Percentiles rank a stretch among this genome's conserved stretches.
Conservation (phyloP, 2,329 filamentous ascomycete species). For the Pestalotiopsis sp. region DNA sequence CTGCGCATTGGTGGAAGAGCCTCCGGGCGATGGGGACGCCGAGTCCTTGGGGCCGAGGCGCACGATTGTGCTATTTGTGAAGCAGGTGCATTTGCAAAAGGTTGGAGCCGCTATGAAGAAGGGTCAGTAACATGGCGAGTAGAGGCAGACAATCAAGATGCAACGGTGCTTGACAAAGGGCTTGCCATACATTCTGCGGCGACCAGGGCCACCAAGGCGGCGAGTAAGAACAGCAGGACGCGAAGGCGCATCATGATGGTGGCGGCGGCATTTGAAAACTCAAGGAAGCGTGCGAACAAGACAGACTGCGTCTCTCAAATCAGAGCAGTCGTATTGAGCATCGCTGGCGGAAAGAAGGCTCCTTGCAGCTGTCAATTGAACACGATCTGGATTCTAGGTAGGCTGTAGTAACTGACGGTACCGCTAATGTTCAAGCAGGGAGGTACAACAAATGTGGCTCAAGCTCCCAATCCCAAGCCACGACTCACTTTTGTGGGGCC, state of each 20-base stretch:
- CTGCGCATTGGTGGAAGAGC: conserved; percentile 18
- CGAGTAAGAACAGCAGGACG: conserved; percentile 31
- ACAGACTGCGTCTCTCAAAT: not conserved
- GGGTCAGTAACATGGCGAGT: conserved; percentile 23
- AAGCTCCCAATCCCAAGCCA: not conserved
- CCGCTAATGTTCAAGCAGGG: too few species aligned
- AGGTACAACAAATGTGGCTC: not conserved
- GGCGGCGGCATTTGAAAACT: conserved; percentile 11
- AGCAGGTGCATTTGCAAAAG: conserved; percentile 74
- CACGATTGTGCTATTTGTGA: conserved; percentile 71
- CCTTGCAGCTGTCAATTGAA: not conserved
- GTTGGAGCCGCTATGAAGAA: conserved; percentile 55
- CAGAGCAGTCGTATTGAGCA: not conserved
- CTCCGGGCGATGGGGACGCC: conserved; percentile 25
- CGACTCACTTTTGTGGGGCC: not conserved
- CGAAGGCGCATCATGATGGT: conserved; percentile 29
- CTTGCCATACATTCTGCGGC: conserved; percentile 44
- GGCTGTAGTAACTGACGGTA: too few species aligned
- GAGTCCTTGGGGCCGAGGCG: conserved; percentile 53
- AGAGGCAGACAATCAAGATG: not conserved
- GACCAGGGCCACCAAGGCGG: conserved; percentile 31
- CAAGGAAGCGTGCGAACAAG: not conserved
- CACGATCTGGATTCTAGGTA: not conserved
- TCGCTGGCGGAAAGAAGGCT: not conserved
- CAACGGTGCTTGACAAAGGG: too few species aligned